These are phyloP conservation scores for Adansonia rubrostipa DNA, from an alignment of 441 rosid genomes.

Conservation along the genomic window DNA sequence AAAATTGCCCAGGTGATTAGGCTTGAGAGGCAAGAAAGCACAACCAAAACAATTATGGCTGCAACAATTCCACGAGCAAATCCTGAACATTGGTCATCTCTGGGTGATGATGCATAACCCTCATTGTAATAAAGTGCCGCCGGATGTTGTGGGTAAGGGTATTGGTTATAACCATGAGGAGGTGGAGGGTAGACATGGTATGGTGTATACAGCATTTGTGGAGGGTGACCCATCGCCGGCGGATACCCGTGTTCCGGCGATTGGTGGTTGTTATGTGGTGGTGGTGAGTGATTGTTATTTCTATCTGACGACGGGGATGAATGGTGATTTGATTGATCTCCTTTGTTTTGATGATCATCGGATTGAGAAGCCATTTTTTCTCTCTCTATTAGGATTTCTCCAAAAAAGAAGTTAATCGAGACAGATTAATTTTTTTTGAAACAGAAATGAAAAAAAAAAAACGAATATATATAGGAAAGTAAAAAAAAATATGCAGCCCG, in stretches of 20 bases:
- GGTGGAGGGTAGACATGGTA: constrained; percentile 32
- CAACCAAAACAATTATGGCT: constrained; percentile 32
- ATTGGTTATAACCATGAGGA: constrained; percentile 33
- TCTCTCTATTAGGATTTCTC: constrained; percentile 17
- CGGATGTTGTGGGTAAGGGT: constrained; percentile 46
- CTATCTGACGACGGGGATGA: not conserved
- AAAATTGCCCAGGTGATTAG: constrained; percentile 36
- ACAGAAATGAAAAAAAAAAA: too few relatives aligned
- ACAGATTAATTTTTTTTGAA: too few relatives aligned
- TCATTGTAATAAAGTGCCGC: constrained; percentile 39
- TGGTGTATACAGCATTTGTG: too few relatives aligned
- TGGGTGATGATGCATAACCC: constrained; percentile 25
- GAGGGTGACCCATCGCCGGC: constrained; percentile 10
- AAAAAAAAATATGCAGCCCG: too few relatives aligned
- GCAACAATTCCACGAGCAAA: constrained; percentile 42
- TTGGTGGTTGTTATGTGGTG: not conserved
- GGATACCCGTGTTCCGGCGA: constrained; percentile 17
- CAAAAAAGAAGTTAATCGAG: not conserved
- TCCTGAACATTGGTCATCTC: constrained; percentile 18
- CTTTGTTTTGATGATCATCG: constrained; percentile 30
- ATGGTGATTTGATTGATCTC: constrained; percentile 16
- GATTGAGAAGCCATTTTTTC: constrained; percentile 38
- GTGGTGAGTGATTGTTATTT: not conserved
- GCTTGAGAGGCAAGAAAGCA: constrained; percentile 31
- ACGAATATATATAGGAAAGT: too few relatives aligned